phyloP scores from a whole-genome alignment of 768 basidiomycete species.

The Auriculariales sp. region DNA sequence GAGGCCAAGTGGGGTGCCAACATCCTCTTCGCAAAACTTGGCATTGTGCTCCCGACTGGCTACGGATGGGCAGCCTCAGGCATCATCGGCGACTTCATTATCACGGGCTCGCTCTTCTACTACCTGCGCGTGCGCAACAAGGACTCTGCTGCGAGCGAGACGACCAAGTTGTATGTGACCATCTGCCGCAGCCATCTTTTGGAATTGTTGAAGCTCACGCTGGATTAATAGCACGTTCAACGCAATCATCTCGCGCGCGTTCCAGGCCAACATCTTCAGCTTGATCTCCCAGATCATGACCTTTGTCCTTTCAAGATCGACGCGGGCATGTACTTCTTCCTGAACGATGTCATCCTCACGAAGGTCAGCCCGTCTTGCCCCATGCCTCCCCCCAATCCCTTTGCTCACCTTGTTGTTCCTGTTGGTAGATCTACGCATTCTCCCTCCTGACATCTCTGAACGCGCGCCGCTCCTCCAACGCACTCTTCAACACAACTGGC shows the following conservation, averaged over 20 bases:
- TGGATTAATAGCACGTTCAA: not conserved
- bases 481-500: not conserved
- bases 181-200: too few relatives aligned
- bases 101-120: not conserved
- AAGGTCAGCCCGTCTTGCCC: too few relatives aligned
- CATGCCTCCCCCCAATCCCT: too few relatives aligned
- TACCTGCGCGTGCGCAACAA: not conserved
- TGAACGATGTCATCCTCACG: not conserved
- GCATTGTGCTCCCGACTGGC: not conserved
- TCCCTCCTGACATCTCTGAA: not conserved
- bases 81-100: not conserved
- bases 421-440: not conserved
- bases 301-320: not conserved
- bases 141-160: too few relatives aligned
- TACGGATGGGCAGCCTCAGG: not conserved
- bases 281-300: not conserved
- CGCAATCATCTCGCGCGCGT: not conserved
- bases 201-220: too few relatives aligned
- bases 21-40: not conserved
- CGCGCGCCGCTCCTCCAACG: not conserved
- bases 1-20: not conserved
- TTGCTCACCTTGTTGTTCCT: too few relatives aligned
- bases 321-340: not conserved
- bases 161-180: too few relatives aligned
- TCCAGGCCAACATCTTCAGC: not conserved